These are phyloP conservation scores for Dissophora globulifera DNA, from an alignment of 192 early-diverging fungal species.

Conservation along the genomic window DNA sequence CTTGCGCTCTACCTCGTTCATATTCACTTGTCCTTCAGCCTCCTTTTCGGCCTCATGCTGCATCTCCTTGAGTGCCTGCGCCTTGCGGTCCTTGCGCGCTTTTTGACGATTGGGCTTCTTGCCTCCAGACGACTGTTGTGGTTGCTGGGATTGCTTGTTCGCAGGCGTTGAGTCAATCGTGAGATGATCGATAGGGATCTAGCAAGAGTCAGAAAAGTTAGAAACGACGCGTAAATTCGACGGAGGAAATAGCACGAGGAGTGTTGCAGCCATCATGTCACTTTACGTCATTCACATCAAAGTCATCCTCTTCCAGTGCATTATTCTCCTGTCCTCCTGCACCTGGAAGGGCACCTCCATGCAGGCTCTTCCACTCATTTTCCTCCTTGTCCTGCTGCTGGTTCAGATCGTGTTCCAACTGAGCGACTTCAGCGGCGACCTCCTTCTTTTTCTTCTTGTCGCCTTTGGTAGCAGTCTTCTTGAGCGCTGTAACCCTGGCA, in stretches of 20 bases:
- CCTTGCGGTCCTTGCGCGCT: slow-evolving; percentile 74
- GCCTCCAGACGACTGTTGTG: slow-evolving; percentile 17
- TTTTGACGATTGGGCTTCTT: slow-evolving; percentile 59
- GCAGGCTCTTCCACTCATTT: slow-evolving; percentile 34
- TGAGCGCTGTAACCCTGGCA: slow-evolving; percentile 75
- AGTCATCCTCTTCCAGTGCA: slow-evolving; percentile 41
- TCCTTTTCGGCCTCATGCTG: slow-evolving; percentile 81
- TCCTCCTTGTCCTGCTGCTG: slow-evolving; percentile 73
- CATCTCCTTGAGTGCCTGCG: slow-evolving; percentile 75
- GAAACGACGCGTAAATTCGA: no score
- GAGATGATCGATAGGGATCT: slow-evolving; percentile 49
- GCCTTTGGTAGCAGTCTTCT: slow-evolving; percentile 79
- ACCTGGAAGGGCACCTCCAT: background rate
- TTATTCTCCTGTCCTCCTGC: background rate
- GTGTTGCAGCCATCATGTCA: no score
- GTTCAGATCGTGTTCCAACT: slow-evolving; percentile 70
- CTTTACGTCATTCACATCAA: slow-evolving; percentile 48
- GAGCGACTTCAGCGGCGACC: slow-evolving; percentile 69
- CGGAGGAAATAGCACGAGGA: no score
- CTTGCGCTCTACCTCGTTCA: slow-evolving; percentile 75
- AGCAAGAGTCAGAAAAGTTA: no score
- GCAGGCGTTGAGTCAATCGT: slow-evolving; percentile 14
- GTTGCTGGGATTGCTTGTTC: slow-evolving; percentile 26
- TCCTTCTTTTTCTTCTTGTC: slow-evolving; percentile 94
- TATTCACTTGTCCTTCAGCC: slow-evolving; percentile 78